Conservation (phyloP, 805 yeast species). For the Suhomyces vadensis region DNA sequence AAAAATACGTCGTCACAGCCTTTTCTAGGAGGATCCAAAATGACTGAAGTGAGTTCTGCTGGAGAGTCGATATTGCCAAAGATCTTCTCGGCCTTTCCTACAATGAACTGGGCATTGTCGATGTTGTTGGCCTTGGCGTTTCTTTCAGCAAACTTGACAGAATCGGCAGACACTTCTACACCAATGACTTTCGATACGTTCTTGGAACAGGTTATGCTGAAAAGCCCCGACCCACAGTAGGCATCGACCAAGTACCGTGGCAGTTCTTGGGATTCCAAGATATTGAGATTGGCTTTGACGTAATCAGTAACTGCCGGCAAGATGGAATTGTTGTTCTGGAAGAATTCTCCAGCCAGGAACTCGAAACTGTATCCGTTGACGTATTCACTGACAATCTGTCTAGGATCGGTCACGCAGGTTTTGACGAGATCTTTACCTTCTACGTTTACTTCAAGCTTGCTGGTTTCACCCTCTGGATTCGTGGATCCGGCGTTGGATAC, state of each 20-base stretch:
- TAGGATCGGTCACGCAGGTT: conserved; percentile 75
- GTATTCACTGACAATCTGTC: conserved; percentile 77
- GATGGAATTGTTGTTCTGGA: conserved; percentile 93
- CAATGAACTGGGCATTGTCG: conserved; percentile 77
- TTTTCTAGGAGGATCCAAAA: conserved; percentile 95
- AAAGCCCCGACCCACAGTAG: conserved; percentile 94
- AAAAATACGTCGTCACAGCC: conserved; percentile 91
- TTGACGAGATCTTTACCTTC: conserved; percentile 43
- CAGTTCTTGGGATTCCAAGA: conserved; percentile 33
- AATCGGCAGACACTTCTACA: conserved; percentile 90
- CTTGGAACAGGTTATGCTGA: conserved; percentile 80
- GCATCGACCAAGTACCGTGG: conserved; percentile 82
- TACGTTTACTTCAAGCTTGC: conserved; percentile 26
- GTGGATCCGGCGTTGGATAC: conserved; percentile 46
- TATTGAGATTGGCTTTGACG: conserved; percentile 67
- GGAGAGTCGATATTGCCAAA: conserved; percentile 80
- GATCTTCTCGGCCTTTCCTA: conserved; percentile 89
- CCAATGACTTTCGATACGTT: conserved; percentile 87
- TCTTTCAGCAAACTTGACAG: conserved; percentile 80
- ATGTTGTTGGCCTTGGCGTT: conserved; percentile 79
- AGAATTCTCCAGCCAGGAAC: conserved; percentile 93
- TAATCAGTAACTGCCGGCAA: conserved; percentile 79
- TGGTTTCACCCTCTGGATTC: conserved; percentile 35
- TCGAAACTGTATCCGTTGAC: conserved; percentile 75
- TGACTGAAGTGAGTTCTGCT: conserved; percentile 75